Conservation (phyloP, 2,329 filamentous ascomycete species). For the Colletotrichum somersetense region DNA sequence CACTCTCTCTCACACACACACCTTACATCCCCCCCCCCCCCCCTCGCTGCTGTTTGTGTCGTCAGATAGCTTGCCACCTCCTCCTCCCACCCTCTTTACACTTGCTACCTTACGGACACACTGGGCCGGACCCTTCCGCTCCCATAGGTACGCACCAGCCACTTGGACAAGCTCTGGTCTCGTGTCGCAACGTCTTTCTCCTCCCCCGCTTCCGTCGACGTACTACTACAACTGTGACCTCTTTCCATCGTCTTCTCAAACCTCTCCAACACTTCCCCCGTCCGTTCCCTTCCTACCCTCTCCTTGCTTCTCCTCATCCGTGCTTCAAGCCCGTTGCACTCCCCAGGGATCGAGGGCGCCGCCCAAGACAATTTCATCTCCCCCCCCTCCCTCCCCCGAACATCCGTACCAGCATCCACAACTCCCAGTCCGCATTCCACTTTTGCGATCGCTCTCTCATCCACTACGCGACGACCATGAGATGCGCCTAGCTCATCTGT, state of each 20-base stretch:
- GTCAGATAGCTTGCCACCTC: constrained; percentile 33
- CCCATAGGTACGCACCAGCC: constrained; percentile 38
- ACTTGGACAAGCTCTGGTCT: constrained; percentile 43
- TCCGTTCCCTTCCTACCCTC: constrained; percentile 27
- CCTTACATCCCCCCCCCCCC: not conserved
- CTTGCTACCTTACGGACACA: constrained; percentile 22
- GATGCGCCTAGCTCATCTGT: constrained; percentile 50
- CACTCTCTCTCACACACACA: not conserved
- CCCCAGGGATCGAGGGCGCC: constrained; percentile 24
- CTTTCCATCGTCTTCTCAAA: constrained; percentile 41
- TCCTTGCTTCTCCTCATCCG: constrained; percentile 39
- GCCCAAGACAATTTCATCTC: constrained; percentile 16
- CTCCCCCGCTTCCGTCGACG: constrained; percentile 41
- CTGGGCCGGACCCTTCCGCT: constrained; percentile 34
- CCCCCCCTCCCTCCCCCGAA: constrained; percentile 1
- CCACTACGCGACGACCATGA: constrained; percentile 48
- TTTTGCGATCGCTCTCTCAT: constrained; percentile 33
- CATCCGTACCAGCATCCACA: constrained; percentile 13
- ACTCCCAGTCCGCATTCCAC: constrained; percentile 26
- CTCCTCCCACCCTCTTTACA: not conserved
- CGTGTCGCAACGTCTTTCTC: constrained; percentile 43
- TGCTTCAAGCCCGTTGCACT: constrained; percentile 26
- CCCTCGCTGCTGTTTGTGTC: constrained; percentile 23
- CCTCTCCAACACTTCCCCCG: constrained; percentile 42
- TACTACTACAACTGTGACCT: constrained; percentile 39